Conservation (phyloP, 177 flowering plant genomes). For the Vitis hybrid region DNA sequence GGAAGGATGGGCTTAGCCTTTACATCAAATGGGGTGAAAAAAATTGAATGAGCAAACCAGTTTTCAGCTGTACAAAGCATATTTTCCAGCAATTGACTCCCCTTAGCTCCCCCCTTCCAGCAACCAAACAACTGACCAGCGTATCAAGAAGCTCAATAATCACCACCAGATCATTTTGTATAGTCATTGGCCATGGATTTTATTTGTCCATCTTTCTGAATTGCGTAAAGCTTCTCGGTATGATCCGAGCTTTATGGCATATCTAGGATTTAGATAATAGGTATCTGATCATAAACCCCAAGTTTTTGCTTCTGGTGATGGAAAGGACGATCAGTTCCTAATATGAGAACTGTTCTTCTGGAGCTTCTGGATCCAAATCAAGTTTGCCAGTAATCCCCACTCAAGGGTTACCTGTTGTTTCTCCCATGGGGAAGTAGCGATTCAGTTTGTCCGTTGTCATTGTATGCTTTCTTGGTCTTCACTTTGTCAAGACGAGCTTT, state of each 20-base stretch:
- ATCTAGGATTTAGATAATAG: too few species aligned
- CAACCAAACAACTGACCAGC: neutral
- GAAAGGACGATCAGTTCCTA: neutral
- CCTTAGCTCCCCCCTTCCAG: neutral
- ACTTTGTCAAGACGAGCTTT: constrained; percentile 50
- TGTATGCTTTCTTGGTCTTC: constrained; percentile 24
- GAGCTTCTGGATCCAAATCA: constrained; percentile 1
- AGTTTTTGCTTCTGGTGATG: neutral
- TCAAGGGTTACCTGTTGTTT: constrained; percentile 18
- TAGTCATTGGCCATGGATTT: neutral
- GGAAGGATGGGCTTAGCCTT: too few species aligned
- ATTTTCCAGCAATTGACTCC: neutral
- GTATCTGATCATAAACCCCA: too few species aligned
- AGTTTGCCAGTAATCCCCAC: neutral
- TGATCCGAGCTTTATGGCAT: too few species aligned
- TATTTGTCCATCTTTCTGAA: neutral
- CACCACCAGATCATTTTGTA: neutral
- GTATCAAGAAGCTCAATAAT: neutral
- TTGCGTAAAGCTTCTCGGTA: neutral
- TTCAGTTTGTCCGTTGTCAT: constrained; percentile 33
- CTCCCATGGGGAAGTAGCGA: constrained; percentile 29
- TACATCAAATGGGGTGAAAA: too few species aligned
- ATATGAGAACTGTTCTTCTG: neutral
- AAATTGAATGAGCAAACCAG: neutral
- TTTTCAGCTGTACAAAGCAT: constrained; percentile 17